These are phyloP conservation scores for Aspergillaceae sp. DNA, from an alignment of 2,329 filamentous ascomycete genomes.

Conservation along the genomic window DNA sequence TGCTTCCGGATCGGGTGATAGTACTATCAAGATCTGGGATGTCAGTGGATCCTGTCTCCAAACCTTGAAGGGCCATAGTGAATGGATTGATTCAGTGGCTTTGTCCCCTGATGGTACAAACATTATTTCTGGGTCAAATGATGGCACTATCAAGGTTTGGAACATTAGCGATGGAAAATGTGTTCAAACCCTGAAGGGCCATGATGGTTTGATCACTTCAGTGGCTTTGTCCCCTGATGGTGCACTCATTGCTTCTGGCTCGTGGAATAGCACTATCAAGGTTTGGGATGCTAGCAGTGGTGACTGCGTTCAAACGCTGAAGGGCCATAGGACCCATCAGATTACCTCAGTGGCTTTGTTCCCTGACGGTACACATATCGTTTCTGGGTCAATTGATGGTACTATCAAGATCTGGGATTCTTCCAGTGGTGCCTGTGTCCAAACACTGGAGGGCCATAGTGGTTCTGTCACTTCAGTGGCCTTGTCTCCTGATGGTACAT, in stretches of 20 bases:
- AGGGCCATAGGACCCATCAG: slow-evolving; percentile 6
- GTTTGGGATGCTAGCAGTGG: no score
- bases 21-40: slow-evolving; percentile 1
- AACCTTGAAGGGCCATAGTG: slow-evolving; percentile 6
- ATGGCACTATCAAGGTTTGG: slow-evolving; percentile 19
- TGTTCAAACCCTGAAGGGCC: slow-evolving; percentile 4
- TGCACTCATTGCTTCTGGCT: neutral
- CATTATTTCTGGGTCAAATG: slow-evolving; percentile 13
- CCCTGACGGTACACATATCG: neutral
- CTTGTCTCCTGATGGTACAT: slow-evolving; percentile 6
- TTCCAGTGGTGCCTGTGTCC: neutral
- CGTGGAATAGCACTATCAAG: no score
- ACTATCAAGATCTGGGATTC: slow-evolving; percentile 1
- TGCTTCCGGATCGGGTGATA: slow-evolving; percentile 1
- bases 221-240: neutral
- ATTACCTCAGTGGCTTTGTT: slow-evolving; percentile 4
- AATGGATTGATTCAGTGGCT: slow-evolving; percentile 4
- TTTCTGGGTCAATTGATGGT: neutral
- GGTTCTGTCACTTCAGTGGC: slow-evolving; percentile 4
- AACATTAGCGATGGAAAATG: slow-evolving; percentile 27
- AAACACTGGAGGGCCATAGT: slow-evolving; percentile 7
- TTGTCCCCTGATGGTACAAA: slow-evolving; percentile 6
- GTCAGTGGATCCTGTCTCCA: neutral
- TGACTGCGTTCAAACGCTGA: no score
- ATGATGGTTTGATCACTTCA: neutral